Percentiles rank a stretch among this genome's conserved stretches.
These are phyloP conservation scores for Barnettozyma californica DNA, from an alignment of 805 yeast species.

Conservation along the genomic window DNA sequence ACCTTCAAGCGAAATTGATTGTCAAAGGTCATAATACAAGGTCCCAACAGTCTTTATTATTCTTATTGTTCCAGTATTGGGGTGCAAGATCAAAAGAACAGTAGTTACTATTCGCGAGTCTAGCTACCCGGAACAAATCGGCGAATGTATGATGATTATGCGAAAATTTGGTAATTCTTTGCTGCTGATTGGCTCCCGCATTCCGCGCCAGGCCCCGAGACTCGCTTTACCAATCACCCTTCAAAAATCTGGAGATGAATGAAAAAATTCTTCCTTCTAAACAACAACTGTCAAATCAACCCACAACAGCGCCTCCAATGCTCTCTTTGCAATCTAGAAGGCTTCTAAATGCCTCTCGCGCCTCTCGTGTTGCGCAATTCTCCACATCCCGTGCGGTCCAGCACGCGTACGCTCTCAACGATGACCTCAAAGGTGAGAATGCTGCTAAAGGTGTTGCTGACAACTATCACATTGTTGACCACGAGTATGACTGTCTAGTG, in stretches of 20 bases:
- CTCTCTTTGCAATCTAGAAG: conserved; percentile 23
- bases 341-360: conserved; percentile 10
- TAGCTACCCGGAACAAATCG: background rate
- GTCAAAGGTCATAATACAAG: no score
- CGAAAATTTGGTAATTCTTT: conserved; percentile 6
- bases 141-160: background rate
- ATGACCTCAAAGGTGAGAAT: conserved; percentile 40
- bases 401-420: conserved; percentile 30
- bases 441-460: conserved; percentile 52
- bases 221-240: background rate
- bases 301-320: conserved; percentile 10
- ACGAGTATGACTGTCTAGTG: conserved; percentile 96
- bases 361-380: conserved; percentile 14
- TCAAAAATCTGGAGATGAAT: conserved; percentile 5
- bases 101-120: background rate
- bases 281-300: background rate
- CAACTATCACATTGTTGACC: conserved; percentile 91
- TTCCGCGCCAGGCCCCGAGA: conserved; percentile 10
- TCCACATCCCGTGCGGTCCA: conserved; percentile 18
- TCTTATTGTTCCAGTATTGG: no score
- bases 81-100: no score
- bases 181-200: background rate
- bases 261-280: background rate
- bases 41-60: no score
- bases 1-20: no score